These are phyloP conservation scores for Lepraria neglecta DNA, from an alignment of 495 filamentous ascomycete genomes.

Conservation along the genomic window DNA sequence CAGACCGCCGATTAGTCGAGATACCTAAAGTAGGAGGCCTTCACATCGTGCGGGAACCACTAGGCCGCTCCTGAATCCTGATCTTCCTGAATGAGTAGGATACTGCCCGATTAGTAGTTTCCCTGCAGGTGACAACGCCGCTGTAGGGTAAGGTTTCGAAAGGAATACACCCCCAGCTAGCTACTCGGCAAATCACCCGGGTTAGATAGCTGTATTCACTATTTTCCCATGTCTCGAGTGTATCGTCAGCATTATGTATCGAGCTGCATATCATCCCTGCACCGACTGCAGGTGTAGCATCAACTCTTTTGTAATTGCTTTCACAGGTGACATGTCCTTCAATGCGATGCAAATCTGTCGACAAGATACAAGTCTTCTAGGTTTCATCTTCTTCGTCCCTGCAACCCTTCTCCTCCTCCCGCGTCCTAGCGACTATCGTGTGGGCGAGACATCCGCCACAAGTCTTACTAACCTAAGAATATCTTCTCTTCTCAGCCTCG, in stretches of 20 bases:
- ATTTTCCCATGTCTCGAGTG: not conserved
- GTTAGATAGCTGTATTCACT: not conserved
- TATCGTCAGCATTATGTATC: not conserved
- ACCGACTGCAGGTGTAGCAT: not conserved
- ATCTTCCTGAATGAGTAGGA: not conserved
- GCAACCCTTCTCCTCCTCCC: not conserved
- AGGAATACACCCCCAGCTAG: not conserved
- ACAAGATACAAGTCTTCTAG: slow-evolving; percentile 1
- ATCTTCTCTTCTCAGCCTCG: slow-evolving; percentile 5
- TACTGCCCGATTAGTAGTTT: not conserved
- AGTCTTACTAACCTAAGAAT: slow-evolving; percentile 2
- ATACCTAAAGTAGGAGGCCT: not conserved
- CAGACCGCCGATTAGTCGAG: not conserved
- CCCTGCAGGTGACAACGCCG: not conserved
- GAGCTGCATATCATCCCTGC: not conserved
- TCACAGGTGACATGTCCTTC: not conserved
- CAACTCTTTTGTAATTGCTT: not conserved
- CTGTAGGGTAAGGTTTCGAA: no score
- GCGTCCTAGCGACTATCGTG: not conserved
- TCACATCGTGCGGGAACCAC: not conserved
- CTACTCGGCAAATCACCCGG: not conserved
- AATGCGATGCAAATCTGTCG: not conserved
- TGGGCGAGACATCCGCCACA: not conserved
- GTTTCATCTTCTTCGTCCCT: not conserved
- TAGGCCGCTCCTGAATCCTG: not conserved